phyloP scores from a whole-genome alignment of 805 yeast genomes.

The Teunomyces funiuensis region DNA sequence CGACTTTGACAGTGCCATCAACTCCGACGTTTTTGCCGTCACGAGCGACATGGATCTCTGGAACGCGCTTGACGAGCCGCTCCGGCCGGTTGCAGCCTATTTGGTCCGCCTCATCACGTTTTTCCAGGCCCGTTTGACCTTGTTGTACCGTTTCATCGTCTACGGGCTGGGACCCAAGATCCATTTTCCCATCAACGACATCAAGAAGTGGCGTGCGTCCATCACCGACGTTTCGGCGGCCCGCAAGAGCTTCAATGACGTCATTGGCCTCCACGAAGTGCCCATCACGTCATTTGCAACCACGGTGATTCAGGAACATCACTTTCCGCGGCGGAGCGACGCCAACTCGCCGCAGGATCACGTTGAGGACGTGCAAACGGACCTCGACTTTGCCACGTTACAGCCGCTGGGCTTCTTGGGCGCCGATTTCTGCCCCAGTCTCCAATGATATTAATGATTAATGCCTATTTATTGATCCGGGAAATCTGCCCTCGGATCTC shows the following conservation, averaged over 20 bases:
- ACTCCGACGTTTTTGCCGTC: conserved; percentile 33
- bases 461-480: background rate
- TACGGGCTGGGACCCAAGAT: conserved; percentile 17
- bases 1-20: conserved; percentile 42
- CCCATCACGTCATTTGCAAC: conserved; percentile 17
- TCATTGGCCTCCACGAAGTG: conserved; percentile 23
- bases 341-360: background rate
- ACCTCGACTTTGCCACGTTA: background rate
- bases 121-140: conserved; percentile 25
- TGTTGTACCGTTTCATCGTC: conserved; percentile 31
- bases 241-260: conserved; percentile 21
- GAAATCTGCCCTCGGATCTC: too few species aligned
- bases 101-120: conserved; percentile 31
- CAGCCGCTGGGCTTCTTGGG: background rate
- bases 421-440: background rate
- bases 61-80: conserved; percentile 6
- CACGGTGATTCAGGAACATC: conserved; percentile 8
- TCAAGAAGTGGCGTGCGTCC: conserved; percentile 27
- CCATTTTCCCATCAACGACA: conserved; percentile 17
- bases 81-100: conserved; percentile 23
- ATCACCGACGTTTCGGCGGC: conserved; percentile 24
- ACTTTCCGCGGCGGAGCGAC: conserved; percentile 10
- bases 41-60: conserved; percentile 20
- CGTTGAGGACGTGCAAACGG: background rate
- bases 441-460: background rate